A percentile compares a stretch with the other conserved stretches of the same genome.
These are phyloP conservation scores for Boletales sp. DNA, from an alignment of 768 basidiomycete species.

Conservation along the genomic window DNA sequence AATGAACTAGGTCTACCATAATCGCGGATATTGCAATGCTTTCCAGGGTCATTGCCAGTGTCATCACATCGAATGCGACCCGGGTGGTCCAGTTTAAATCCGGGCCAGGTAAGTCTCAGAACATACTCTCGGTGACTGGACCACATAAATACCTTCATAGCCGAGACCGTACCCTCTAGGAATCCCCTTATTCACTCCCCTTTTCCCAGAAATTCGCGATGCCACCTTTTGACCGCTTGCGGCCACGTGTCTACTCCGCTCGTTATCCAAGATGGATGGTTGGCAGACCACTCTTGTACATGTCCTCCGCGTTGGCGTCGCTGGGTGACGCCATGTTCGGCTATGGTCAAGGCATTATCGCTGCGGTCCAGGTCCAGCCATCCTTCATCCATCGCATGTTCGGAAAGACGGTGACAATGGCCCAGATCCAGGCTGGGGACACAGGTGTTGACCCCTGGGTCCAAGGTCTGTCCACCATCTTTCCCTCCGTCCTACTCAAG, in stretches of 20 bases:
- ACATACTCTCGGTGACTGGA: neutral
- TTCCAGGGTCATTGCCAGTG: neutral
- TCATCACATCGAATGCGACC: neutral
- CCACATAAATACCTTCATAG: constrained; percentile 22
- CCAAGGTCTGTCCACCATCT: constrained; percentile 35
- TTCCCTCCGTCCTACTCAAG: neutral
- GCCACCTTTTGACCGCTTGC: constrained; percentile 25
- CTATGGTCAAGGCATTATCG: constrained; percentile 52
- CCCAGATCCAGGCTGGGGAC: constrained; percentile 39
- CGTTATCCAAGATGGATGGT: constrained; percentile 54
- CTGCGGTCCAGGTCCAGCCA: constrained; percentile 49
- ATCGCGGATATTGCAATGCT: neutral
- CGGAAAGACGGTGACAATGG: constrained; percentile 40
- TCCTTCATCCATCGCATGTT: constrained; percentile 50
- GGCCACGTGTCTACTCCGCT: constrained; percentile 37
- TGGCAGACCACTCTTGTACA: constrained; percentile 46
- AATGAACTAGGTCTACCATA: no score
- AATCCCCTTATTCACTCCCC: neutral
- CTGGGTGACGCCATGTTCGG: constrained; percentile 58
- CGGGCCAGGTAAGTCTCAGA: constrained; percentile 16
- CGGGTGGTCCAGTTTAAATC: constrained; percentile 17
- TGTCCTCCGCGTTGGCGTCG: constrained; percentile 50
- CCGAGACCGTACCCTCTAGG: neutral
- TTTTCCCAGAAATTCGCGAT: neutral
- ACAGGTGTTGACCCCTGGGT: constrained; percentile 45